These are phyloP conservation scores for Pichia membranifaciens DNA, from an alignment of 805 yeast genomes.

Conservation along the genomic window DNA sequence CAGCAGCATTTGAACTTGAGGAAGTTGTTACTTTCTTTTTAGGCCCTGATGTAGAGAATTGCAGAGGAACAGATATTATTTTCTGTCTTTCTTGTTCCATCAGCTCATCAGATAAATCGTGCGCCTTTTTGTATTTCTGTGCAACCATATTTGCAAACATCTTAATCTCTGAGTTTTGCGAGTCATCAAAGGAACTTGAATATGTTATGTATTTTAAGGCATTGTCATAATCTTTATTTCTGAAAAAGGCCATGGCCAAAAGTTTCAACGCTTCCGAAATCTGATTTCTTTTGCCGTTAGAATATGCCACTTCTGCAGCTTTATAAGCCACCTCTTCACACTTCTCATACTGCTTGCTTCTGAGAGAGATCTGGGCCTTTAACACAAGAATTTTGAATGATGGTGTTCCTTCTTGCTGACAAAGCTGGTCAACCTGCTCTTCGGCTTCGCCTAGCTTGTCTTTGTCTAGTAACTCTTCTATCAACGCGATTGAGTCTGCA, in stretches of 20 bases:
- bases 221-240: conserved; percentile 34
- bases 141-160: conserved; percentile 42
- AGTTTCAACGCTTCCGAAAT: conserved; percentile 46
- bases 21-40: too few relatives aligned
- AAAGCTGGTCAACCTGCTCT: conserved; percentile 32
- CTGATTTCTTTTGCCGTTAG: conserved; percentile 40
- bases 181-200: conserved; percentile 38
- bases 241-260: conserved; percentile 42
- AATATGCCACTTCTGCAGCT: conserved; percentile 40
- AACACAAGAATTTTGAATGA: conserved; percentile 45
- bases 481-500: conserved; percentile 25
- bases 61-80: background rate
- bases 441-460: conserved; percentile 44
- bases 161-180: conserved; percentile 38
- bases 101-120: conserved; percentile 26
- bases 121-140: conserved; percentile 29
- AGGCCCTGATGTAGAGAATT: background rate
- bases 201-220: conserved; percentile 39
- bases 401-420: conserved; percentile 33
- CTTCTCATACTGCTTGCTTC: conserved; percentile 40
- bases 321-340: conserved; percentile 42
- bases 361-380: conserved; percentile 45
- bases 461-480: conserved; percentile 39
- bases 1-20: too few relatives aligned
- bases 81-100: conserved; percentile 4